phyloP scores from a whole-genome alignment of 2,329 filamentous ascomycete genomes.

The Hypomyces perniciosus region DNA sequence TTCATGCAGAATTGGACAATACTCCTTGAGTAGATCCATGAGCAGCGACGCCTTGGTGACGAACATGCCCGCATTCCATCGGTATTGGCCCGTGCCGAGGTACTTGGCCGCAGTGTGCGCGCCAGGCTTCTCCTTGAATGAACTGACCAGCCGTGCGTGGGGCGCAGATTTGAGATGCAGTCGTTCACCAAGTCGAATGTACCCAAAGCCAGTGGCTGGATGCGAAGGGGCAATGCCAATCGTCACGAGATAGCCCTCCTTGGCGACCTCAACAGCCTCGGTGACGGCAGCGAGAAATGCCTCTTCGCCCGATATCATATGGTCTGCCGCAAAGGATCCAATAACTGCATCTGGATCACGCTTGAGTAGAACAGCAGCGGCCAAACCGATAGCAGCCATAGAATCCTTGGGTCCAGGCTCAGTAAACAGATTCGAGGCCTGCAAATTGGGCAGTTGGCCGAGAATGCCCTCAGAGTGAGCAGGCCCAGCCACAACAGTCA shows the following conservation, averaged over 20 bases:
- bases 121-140: conserved; percentile 24
- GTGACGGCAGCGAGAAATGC: conserved; percentile 21
- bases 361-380: conserved; percentile 20
- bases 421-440: conserved; percentile 19
- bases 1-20: conserved; percentile 18
- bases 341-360: conserved; percentile 21
- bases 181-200: conserved; percentile 21
- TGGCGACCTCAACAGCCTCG: conserved; percentile 22
- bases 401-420: conserved; percentile 24
- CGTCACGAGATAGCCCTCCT: conserved; percentile 22
- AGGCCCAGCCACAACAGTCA: conserved; percentile 22
- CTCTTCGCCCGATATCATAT: conserved; percentile 24
- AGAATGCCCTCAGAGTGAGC: conserved; percentile 21
- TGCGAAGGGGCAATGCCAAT: conserved; percentile 23
- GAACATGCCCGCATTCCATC: conserved; percentile 24
- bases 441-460: conserved; percentile 19
- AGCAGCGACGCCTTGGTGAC: conserved; percentile 22
- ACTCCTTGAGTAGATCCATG: conserved; percentile 21
- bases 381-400: conserved; percentile 23
- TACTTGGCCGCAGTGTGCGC: conserved; percentile 23
- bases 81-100: conserved; percentile 21
- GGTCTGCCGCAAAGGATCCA: conserved; percentile 22
- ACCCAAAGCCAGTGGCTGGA: conserved; percentile 23
- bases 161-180: conserved; percentile 16
- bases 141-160: conserved; percentile 19